Percentiles rank a stretch among this genome's conserved stretches.
Evolutionary conservation across 192 early-diverging fungal genomes (phyloP).

Genomic region (Coemansia sp.): DNA sequence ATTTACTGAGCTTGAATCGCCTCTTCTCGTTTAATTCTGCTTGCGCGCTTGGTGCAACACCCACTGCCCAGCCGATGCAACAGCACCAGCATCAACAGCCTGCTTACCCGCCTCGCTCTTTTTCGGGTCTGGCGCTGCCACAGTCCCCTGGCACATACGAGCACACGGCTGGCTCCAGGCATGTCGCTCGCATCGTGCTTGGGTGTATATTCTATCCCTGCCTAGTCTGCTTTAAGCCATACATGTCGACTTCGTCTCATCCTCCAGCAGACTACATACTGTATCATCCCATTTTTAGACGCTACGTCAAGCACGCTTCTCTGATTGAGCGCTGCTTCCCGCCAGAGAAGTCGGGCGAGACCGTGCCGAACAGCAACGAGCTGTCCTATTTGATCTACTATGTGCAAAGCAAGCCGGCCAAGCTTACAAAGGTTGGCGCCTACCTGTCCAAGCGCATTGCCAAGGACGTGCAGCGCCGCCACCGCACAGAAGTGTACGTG

Average conservation of each 20-base stretch:
- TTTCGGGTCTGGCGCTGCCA: constrained; percentile 17
- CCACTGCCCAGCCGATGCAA: neutral
- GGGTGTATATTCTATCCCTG: constrained; percentile 10
- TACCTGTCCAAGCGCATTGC: constrained; percentile 70
- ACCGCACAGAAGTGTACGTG: constrained; percentile 63
- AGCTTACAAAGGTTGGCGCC: constrained; percentile 83
- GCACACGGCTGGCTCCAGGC: neutral
- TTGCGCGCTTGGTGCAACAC: neutral
- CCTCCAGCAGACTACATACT: constrained; percentile 26
- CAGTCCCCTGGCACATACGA: constrained; percentile 1
- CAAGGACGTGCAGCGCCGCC: constrained; percentile 59
- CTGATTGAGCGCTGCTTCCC: constrained; percentile 76
- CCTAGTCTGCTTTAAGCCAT: constrained; percentile 17
- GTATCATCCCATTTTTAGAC: constrained; percentile 41
- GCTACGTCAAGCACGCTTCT: constrained; percentile 71
- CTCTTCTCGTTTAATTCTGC: neutral
- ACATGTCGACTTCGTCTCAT: constrained; percentile 31
- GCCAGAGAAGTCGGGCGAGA: constrained; percentile 27
- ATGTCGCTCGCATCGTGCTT: neutral
- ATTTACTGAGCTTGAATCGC: neutral
- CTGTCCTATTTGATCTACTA: constrained; percentile 88
- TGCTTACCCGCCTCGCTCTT: constrained; percentile 6
- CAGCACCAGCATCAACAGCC: too few relatives aligned
- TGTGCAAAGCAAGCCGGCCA: constrained; percentile 79
- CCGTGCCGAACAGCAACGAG: constrained; percentile 65